These are phyloP conservation scores for Friedmanniomyces simplex DNA, from an alignment of 495 filamentous ascomycete genomes.

Conservation along the genomic window DNA sequence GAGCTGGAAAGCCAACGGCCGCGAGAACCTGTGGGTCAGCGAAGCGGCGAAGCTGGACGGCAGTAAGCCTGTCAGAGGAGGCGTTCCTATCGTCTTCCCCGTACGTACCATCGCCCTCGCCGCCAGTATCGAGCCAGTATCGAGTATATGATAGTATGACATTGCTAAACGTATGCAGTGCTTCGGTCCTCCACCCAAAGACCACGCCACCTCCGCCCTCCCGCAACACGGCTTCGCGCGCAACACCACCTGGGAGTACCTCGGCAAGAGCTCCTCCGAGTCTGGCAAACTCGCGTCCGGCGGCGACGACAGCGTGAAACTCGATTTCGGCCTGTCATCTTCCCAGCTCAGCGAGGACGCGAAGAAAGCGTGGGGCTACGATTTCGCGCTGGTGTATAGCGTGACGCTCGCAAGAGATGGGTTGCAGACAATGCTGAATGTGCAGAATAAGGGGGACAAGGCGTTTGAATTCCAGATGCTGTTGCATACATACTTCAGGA, in stretches of 20 bases:
- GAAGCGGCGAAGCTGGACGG: constrained; percentile 60
- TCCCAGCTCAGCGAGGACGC: constrained; percentile 54
- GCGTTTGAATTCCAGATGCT: constrained; percentile 85
- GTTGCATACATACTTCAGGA: constrained; percentile 78
- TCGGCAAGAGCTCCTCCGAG: constrained; percentile 59
- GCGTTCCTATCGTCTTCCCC: constrained; percentile 92
- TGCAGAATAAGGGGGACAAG: constrained; percentile 71
- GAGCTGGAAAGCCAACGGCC: constrained; percentile 78
- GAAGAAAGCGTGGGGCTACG: constrained; percentile 62
- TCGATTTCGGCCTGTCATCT: constrained; percentile 85
- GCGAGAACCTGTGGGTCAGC: constrained; percentile 84
- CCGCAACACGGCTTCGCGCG: constrained; percentile 97
- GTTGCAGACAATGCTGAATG: constrained; percentile 71
- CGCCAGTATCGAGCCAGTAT: too few species aligned
- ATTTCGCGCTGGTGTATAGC: constrained; percentile 84
- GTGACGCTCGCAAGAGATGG: constrained; percentile 68
- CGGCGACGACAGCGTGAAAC: constrained; percentile 62
- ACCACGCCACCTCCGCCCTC: constrained; percentile 60
- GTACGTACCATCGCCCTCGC: constrained; percentile 42
- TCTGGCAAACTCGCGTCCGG: constrained; percentile 29
- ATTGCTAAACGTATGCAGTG: constrained; percentile 56
- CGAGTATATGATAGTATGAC: constrained; percentile 8
- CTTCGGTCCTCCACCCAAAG: constrained; percentile 71
- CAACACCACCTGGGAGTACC: constrained; percentile 64
- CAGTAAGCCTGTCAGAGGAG: constrained; percentile 57